Percentiles rank a stretch among this genome's conserved stretches.
These are phyloP conservation scores for Mrakia blollopis DNA, from an alignment of 768 basidiomycete genomes.

Conservation along the genomic window DNA sequence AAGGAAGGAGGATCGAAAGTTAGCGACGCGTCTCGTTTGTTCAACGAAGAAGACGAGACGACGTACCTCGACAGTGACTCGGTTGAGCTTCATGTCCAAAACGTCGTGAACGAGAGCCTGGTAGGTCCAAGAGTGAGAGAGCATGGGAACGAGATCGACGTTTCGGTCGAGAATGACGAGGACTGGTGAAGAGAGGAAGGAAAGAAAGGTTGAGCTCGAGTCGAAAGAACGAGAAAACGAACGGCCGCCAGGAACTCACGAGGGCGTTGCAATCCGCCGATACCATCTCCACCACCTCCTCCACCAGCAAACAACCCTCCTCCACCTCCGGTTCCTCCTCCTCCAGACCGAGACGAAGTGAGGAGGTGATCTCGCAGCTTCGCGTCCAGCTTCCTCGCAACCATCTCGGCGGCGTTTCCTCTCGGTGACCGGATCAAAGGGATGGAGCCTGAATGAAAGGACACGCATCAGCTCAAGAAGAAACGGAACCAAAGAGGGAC, in stretches of 20 bases:
- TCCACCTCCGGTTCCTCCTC: slow-evolving; percentile 34
- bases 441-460: slow-evolving; percentile 53
- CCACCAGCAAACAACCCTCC: slow-evolving; percentile 58
- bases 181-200: slow-evolving; percentile 51
- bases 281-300: slow-evolving; percentile 53
- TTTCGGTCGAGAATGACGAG: slow-evolving; percentile 91
- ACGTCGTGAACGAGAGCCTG: slow-evolving; percentile 97
- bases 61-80: slow-evolving; percentile 68
- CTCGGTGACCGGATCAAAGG: slow-evolving; percentile 91
- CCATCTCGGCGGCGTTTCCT: slow-evolving; percentile 98
- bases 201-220: slow-evolving; percentile 16
- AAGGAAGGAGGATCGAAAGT: background rate
- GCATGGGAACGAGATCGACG: slow-evolving; percentile 84
- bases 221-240: background rate
- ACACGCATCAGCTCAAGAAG: background rate
- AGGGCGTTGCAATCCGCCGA: slow-evolving; percentile 82
- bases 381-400: slow-evolving; percentile 90
- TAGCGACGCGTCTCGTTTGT: background rate
- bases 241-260: slow-evolving; percentile 49
- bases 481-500: background rate
- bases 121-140: slow-evolving; percentile 98
- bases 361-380: slow-evolving; percentile 79
- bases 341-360: slow-evolving; percentile 43
- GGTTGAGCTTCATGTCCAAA: slow-evolving; percentile 91
- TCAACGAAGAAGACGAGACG: background rate